Conservation (phyloP, 371 early-diverging fungal genomes). For the Mortierella sp. region DNA sequence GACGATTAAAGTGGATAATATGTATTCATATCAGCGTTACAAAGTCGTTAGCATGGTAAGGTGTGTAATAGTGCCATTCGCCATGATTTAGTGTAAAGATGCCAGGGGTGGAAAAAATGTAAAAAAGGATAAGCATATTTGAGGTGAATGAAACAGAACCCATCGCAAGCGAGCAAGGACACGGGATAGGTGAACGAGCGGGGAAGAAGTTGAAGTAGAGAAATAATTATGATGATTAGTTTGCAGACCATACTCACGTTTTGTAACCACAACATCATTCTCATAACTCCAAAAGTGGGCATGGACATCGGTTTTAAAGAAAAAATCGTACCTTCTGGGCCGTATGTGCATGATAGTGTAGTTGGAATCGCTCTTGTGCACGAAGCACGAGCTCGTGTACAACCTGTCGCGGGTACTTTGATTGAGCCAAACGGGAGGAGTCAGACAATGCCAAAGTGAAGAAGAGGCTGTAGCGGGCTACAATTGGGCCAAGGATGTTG, state of each 20-base stretch:
- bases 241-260: background rate
- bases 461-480: conserved; percentile 52
- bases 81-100: background rate
- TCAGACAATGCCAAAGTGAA: conserved; percentile 36
- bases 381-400: conserved; percentile 24
- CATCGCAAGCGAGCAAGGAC: background rate
- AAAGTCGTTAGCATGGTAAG: background rate
- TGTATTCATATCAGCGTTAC: background rate
- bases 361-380: conserved; percentile 37
- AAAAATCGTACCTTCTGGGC: conserved; percentile 32
- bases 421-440: conserved; percentile 35
- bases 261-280: background rate
- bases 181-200: background rate
- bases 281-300: background rate
- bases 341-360: conserved; percentile 32
- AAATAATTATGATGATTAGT: background rate
- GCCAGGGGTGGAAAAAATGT: background rate
- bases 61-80: background rate
- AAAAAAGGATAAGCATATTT: background rate
- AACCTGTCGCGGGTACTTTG: conserved; percentile 21
- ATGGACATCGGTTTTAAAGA: background rate
- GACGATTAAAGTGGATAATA: conserved; percentile 1
- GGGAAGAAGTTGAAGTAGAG: no score
- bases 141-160: background rate
- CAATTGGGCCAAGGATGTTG: conserved; percentile 41